Evolutionary conservation across 2,329 filamentous ascomycete genomes (phyloP).

Genomic region (Stemphylium lycopersici): DNA sequence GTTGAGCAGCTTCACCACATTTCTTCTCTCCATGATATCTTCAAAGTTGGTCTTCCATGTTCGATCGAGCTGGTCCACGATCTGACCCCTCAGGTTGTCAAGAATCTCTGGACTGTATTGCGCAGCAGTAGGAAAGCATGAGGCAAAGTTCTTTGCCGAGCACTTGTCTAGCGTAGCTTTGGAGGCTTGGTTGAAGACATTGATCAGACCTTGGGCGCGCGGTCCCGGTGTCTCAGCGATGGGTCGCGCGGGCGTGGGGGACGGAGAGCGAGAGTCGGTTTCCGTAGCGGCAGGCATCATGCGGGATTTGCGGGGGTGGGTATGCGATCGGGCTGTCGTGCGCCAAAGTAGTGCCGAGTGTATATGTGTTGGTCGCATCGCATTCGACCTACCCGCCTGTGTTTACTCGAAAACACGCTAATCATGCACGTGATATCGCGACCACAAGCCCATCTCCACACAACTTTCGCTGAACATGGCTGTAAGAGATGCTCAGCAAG

Average conservation of each 20-base stretch:
- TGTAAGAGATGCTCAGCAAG: no score
- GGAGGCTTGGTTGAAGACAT: constrained; percentile 65
- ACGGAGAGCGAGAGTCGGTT: constrained; percentile 51
- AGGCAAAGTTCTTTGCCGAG: constrained; percentile 65
- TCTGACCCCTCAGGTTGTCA: constrained; percentile 63
- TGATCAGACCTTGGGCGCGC: constrained; percentile 65
- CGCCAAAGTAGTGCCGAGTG: neutral
- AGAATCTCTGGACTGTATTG: constrained; percentile 62
- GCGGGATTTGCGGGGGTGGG: no score
- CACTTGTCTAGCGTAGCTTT: constrained; percentile 66
- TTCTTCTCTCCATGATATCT: constrained; percentile 62
- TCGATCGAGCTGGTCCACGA: constrained; percentile 64
- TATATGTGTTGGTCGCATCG: neutral
- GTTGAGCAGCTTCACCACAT: constrained; percentile 64
- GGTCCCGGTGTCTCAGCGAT: constrained; percentile 62
- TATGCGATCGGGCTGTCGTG: neutral
- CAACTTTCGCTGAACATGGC: neutral
- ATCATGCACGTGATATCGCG: constrained; percentile 19
- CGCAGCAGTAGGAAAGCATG: constrained; percentile 69
- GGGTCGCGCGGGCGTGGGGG: constrained; percentile 60
- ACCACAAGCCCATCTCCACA: no score
- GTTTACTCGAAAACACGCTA: constrained; percentile 26
- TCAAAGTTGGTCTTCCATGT: constrained; percentile 65
- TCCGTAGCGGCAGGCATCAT: constrained; percentile 41
- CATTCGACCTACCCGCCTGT: constrained; percentile 2